These are phyloP conservation scores for Russula dissimulans DNA, from an alignment of 768 basidiomycete species.

Conservation along the genomic window DNA sequence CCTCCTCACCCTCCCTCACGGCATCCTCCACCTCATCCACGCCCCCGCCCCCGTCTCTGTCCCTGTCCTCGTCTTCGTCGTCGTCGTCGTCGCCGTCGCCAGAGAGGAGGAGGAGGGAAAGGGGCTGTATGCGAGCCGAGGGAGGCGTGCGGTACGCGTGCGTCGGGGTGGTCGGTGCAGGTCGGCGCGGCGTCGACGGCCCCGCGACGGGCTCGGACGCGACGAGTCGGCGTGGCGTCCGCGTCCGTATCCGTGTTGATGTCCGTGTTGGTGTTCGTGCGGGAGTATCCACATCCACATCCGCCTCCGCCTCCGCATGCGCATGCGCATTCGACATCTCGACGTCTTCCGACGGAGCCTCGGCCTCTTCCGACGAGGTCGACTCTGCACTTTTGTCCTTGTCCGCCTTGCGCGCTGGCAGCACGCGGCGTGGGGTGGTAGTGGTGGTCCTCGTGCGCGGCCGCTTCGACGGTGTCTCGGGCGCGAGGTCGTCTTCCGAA, in stretches of 20 bases:
- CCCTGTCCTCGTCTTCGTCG: neutral
- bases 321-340: neutral
- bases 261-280: no score
- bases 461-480: constrained; percentile 17
- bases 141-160: constrained; percentile 17
- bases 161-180: neutral
- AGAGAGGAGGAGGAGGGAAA: neutral
- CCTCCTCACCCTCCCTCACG: neutral
- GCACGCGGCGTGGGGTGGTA: neutral
- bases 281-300: no score
- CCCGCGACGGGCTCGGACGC: constrained; percentile 12
- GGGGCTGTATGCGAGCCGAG: constrained; percentile 7
- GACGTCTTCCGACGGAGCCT: neutral
- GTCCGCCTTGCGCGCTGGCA: constrained; percentile 3
- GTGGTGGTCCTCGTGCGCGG: neutral
- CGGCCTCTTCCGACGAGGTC: neutral
- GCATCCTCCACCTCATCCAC: neutral
- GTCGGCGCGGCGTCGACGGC: constrained; percentile 15
- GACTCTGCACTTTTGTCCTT: neutral
- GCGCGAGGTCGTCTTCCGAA: constrained; percentile 4
- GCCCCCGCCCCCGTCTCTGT: neutral
- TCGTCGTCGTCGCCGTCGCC: neutral
- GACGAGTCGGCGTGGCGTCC: neutral
- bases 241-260: no score
- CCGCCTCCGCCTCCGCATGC: no score